Base-by-base conservation (phyloP, 129 eudicot genomes). In the Flaveria brownii region DNA sequence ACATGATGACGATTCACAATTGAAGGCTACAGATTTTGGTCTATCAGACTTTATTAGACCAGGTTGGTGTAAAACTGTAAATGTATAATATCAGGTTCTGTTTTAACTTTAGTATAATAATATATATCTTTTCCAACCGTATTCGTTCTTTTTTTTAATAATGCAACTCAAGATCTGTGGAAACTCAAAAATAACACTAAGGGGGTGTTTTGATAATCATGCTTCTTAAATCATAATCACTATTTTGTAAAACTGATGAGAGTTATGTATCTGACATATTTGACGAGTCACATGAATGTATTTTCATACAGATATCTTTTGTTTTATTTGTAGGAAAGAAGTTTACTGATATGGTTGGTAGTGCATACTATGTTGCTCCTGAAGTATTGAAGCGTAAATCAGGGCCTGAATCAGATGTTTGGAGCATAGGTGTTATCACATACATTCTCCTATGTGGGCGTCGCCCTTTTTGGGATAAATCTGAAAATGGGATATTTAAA, bases 391-490 rank as follows among this genome's bases (percentile, higher is more conserved):
- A 89, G 69, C 96, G 98, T 1, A 91, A 84, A 82, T 94, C 98
- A 25, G 98, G 98, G 12, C 98, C 98, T 1, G 97, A 94, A 76
- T 94, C 98, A 39, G 98, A 94, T 86, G 98, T 86, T 20, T 94
- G 98, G 98, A 94, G 98, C 80, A 94, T 94, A 75, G 98, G 98
- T 63, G 98, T 94, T 47, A 94, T 94, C 57, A 94, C 98, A 15
- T 94, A 91, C 80, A 94, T 94, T 78, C 82, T 94, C 80, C 92
- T 94, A 7, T 91, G 96, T 83, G 98, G 98, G 11, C 89, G 98
- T 43, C 92, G 98, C 12, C 98, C 98, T 6, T 94, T 94, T 77
- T 94, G 98, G 98, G 97, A 94, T 85, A 91, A 91, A 83, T 89
- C 96, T 8, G 98, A 94, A 84, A 88, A 91, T 74, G 98, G 98